Percentiles rank a stretch among this genome's conserved stretches.
phyloP scores from a whole-genome alignment of 176 grass and related monocot genomes.

The Hordeum marinum region DNA sequence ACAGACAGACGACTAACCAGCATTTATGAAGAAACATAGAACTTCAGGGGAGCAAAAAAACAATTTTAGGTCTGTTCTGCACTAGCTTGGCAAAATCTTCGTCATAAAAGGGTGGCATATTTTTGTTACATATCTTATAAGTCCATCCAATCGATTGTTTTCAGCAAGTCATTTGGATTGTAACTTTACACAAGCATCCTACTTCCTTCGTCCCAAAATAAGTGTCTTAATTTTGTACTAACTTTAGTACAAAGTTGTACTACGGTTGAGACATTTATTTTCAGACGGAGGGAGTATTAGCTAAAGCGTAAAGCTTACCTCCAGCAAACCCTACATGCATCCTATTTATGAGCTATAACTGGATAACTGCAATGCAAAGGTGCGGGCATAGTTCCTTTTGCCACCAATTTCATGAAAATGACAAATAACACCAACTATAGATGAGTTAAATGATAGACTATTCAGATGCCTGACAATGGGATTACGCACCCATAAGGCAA shows the following conservation, averaged over 20 bases:
- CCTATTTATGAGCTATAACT: not conserved
- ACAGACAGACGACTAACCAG: not conserved
- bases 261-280: no score
- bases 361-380: not conserved
- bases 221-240: no score
- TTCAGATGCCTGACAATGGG: not conserved
- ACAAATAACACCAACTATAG: not conserved
- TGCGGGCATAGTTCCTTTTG: not conserved
- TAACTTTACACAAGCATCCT: not conserved
- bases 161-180: not conserved
- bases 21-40: not conserved
- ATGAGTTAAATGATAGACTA: not conserved
- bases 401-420: not conserved
- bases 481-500: not conserved
- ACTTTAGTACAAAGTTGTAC: no score
- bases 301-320: not conserved
- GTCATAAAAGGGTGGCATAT: not conserved
- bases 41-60: not conserved
- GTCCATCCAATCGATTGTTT: not conserved
- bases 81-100: not conserved
- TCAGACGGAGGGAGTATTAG: no score
- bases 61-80: not conserved
- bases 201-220: no score
- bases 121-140: conserved; percentile 5
- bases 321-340: not conserved